phyloP scores from a whole-genome alignment of 1,139 yeast genomes.

The Casaregolazyma suthepensis region DNA sequence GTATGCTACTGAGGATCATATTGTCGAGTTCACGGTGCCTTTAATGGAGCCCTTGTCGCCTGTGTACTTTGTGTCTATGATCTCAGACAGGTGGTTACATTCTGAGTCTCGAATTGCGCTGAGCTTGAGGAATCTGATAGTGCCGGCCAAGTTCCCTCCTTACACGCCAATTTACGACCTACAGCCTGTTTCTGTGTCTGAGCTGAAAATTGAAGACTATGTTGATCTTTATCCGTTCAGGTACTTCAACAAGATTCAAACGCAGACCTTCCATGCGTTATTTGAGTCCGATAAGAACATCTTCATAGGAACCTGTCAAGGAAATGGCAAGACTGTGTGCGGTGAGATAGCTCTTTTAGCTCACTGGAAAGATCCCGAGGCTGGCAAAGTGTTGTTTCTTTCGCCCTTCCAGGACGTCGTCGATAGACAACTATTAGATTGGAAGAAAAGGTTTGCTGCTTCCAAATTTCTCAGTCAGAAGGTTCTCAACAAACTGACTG shows the following conservation, averaged over 20 bases:
- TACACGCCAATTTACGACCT: constrained; percentile 51
- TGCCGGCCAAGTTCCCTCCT: constrained; percentile 68
- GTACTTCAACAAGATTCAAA: constrained; percentile 63
- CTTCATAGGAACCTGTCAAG: constrained; percentile 67
- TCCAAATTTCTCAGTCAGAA: constrained; percentile 33
- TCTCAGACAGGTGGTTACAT: constrained; percentile 84
- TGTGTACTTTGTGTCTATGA: constrained; percentile 60
- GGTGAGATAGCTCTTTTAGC: constrained; percentile 69
- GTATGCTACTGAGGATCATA: constrained; percentile 47
- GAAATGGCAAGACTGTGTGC: constrained; percentile 66
- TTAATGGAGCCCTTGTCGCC: constrained; percentile 62
- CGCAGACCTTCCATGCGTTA: constrained; percentile 59
- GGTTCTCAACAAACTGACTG: constrained; percentile 50
- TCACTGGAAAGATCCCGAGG: constrained; percentile 58
- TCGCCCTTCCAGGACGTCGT: constrained; percentile 54
- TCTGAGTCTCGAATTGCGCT: constrained; percentile 62
- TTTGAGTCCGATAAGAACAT: constrained; percentile 54
- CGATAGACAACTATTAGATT: constrained; percentile 40
- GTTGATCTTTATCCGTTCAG: constrained; percentile 36
- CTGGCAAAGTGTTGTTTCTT: constrained; percentile 57
- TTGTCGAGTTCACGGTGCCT: constrained; percentile 62
- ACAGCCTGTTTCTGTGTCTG: constrained; percentile 44
- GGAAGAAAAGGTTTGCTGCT: constrained; percentile 46
- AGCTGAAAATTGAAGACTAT: constrained; percentile 46
- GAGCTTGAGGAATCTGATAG: constrained; percentile 44